Percentiles rank a stretch among this genome's conserved stretches.
phyloP scores from a whole-genome alignment of 805 yeast species.

The Komagataella ulmi region DNA sequence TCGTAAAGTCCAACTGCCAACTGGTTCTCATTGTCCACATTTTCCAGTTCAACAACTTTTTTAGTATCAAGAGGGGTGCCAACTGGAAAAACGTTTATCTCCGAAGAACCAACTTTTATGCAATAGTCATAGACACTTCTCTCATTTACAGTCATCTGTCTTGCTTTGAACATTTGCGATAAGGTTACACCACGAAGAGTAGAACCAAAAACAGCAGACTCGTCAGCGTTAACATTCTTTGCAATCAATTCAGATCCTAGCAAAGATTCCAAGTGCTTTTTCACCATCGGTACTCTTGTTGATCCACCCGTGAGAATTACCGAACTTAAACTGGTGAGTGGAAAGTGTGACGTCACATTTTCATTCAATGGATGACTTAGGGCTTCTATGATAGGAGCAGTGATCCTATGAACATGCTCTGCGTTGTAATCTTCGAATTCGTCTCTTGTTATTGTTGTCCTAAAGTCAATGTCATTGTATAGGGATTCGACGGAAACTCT shows the following conservation, averaged over 20 bases:
- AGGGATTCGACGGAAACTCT: constrained; percentile 66
- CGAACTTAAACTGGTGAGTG: constrained; percentile 23
- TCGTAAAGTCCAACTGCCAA: constrained; percentile 19
- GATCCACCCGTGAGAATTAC: constrained; percentile 85
- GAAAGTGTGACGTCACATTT: constrained; percentile 5
- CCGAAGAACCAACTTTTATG: constrained; percentile 16
- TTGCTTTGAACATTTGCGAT: constrained; percentile 54
- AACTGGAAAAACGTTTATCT: constrained; percentile 26
- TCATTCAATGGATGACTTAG: constrained; percentile 22
- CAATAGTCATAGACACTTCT: constrained; percentile 36
- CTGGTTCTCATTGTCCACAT: constrained; percentile 7
- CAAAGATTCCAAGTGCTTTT: constrained; percentile 38
- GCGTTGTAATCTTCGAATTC: constrained; percentile 56
- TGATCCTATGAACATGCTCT: constrained; percentile 30
- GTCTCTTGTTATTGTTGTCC: constrained; percentile 51
- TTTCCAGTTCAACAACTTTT: constrained; percentile 23
- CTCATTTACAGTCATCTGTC: constrained; percentile 47
- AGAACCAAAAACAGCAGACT: constrained; percentile 83
- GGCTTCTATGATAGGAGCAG: constrained; percentile 41
- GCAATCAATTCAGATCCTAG: constrained; percentile 52
- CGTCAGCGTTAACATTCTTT: constrained; percentile 90
- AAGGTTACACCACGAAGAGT: constrained; percentile 71
- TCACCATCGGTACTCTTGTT: constrained; percentile 80
- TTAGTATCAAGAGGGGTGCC: constrained; percentile 27
- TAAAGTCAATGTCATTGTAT: constrained; percentile 63